Conservation (phyloP, 225 moss, liverwort and hornwort genomes). For the Rhytidiadelphus loreus region DNA sequence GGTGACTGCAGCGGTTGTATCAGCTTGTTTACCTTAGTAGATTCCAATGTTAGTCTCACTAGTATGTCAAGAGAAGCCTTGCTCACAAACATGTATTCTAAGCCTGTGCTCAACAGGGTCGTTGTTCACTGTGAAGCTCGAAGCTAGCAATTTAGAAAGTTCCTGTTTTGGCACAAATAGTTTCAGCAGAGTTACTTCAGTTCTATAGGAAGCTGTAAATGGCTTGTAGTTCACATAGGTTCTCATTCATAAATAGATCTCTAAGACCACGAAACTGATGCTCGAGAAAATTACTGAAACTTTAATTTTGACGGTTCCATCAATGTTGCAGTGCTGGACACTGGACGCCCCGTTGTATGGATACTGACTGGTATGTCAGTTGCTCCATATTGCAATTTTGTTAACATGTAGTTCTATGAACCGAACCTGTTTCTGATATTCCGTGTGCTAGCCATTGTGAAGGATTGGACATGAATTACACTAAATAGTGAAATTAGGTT, state of each 20-base stretch:
- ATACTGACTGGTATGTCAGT: slow-evolving; percentile 6
- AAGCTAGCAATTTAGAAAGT: background rate
- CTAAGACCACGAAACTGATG: slow-evolving; percentile 6
- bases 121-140: background rate
- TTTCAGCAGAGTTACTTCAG: background rate
- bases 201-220: slow-evolving; percentile 15
- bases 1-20: background rate
- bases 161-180: background rate
- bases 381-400: slow-evolving; percentile 26
- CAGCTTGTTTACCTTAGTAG: background rate
- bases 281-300: slow-evolving; percentile 1
- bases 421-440: background rate
- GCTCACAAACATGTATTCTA: slow-evolving; percentile 18
- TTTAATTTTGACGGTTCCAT: background rate
- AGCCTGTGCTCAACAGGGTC: background rate
- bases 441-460: background rate
- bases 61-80: background rate
- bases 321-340: slow-evolving; percentile 10
- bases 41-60: background rate
- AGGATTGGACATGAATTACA: background rate
- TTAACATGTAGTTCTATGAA: background rate
- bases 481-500: no score
- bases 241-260: slow-evolving; percentile 20
- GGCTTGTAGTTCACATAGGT: background rate
- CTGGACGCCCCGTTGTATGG: background rate